Percentiles rank a stretch among this genome's conserved stretches.
Evolutionary conservation across 2,329 filamentous ascomycete species (phyloP).

Genomic region (Colletotrichum eremochloae): DNA sequence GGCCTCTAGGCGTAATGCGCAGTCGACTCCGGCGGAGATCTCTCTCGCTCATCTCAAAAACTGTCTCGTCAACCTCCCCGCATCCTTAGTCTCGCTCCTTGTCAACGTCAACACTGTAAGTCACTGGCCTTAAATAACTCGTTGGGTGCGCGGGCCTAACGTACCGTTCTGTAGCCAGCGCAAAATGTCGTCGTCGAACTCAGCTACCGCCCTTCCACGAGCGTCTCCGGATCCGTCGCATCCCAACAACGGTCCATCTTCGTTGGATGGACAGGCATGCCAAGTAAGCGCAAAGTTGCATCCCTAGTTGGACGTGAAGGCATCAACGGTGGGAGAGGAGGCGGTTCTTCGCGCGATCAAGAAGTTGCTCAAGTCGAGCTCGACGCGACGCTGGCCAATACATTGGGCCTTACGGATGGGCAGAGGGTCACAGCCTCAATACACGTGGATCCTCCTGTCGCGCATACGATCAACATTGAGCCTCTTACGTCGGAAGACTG

Average conservation of each 20-base stretch:
- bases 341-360: constrained; percentile 75
- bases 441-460: constrained; percentile 90
- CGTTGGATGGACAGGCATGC: constrained; percentile 97
- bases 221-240: constrained; percentile 59
- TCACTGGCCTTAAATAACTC: constrained; percentile 36
- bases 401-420: constrained; percentile 83
- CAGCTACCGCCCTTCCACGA: constrained; percentile 72
- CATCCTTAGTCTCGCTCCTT: constrained; percentile 85
- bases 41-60: constrained; percentile 90
- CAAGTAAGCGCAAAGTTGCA: constrained; percentile 85
- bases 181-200: constrained; percentile 98
- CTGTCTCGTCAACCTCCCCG: constrained; percentile 93
- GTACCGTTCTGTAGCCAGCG: constrained; percentile 70
- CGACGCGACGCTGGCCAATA: constrained; percentile 84
- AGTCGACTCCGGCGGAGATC: constrained; percentile 82
- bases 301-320: constrained; percentile 82
- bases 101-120: constrained; percentile 91
- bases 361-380: constrained; percentile 86
- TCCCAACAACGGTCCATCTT: constrained; percentile 78
- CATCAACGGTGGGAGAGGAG: constrained; percentile 70
- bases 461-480: constrained; percentile 96
- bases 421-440: constrained; percentile 80
- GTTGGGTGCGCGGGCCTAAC: background rate
- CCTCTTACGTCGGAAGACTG: constrained; percentile 95
- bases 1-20: constrained; percentile 67